phyloP scores from a whole-genome alignment of 257 asterid genomes.

The Przewalskia tangutica region DNA sequence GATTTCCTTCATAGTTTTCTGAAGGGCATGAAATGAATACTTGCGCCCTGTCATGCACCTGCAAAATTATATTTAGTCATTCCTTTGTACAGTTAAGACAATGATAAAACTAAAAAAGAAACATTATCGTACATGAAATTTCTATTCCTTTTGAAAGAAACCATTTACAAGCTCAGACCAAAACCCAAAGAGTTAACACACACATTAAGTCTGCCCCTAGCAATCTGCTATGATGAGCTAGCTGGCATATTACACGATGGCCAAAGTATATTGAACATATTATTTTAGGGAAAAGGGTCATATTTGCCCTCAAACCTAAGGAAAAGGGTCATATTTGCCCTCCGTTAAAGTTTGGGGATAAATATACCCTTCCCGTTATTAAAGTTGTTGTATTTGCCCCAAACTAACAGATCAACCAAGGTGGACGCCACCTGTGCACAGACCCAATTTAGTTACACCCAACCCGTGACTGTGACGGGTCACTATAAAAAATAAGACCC shows the following conservation, averaged over 20 bases:
- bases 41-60: constrained; percentile 98
- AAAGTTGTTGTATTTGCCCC: no score
- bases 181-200: background rate
- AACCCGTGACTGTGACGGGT: no score
- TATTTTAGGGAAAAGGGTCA: no score
- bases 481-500: no score
- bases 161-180: background rate
- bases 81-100: background rate
- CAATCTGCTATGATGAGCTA: background rate
- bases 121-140: background rate
- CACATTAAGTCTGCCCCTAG: background rate
- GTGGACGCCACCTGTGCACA: no score
- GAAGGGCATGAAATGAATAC: constrained; percentile 68
- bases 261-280: background rate
- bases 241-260: background rate
- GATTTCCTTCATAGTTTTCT: constrained; percentile 42
- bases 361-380: no score
- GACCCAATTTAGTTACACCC: no score
- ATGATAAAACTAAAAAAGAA: background rate
- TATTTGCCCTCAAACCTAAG: no score
- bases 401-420: no score
- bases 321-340: no score
- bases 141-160: background rate
- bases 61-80: constrained; percentile 6
- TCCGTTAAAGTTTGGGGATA: no score